Base-by-base conservation (phyloP, 2,329 filamentous ascomycete species). In the Exserohilum rostratum region DNA sequence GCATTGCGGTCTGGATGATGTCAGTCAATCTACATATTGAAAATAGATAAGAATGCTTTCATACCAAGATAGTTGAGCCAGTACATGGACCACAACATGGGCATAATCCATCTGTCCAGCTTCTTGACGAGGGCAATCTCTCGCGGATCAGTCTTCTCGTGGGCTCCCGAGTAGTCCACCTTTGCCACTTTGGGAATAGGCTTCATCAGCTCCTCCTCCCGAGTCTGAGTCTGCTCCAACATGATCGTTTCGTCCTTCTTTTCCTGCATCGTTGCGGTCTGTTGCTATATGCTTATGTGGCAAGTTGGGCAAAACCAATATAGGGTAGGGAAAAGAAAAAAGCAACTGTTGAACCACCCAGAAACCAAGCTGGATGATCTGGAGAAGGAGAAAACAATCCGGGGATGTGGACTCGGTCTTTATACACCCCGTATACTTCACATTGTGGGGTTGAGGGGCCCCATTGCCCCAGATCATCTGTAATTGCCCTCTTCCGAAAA, bases 1-100 rank as follows among this genome's bases (percentile, higher is more conserved):
- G 87, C 86, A 69, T 87, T 86, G 30, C 85, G 79, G 62, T 87
- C 85, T 37, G 57, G 44, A 35, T 46, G 57, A 22, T 57, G 55
- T 34, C 57, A 48, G 46, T 30, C 12, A 43, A 25, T 38, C 34
- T 44, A 0, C 79, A 76, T 52, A 78, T 76, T 9, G 44, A 22
- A 5, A 30, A 46, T 30, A 56, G 15, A 64, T 72, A 10, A 51
- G 57, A 33, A 27, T 15, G 13, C 22, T 38, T 17, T 31, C 46
- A 30, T 50, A 58, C 55, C 29, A 31, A 55, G 47, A 30, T 55
- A 55, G 11, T 55, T 55, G 29, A 56, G 48, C 57, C 59, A 63
- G 46, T 62, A 64, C 50, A 63, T 68, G 13, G 47, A 67, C 68
- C 63, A 72, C 13, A 64, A 33, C 61, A 64, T 64, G 15, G 61